Conservation (phyloP, 805 yeast species). For the Ogataea philodendri region DNA sequence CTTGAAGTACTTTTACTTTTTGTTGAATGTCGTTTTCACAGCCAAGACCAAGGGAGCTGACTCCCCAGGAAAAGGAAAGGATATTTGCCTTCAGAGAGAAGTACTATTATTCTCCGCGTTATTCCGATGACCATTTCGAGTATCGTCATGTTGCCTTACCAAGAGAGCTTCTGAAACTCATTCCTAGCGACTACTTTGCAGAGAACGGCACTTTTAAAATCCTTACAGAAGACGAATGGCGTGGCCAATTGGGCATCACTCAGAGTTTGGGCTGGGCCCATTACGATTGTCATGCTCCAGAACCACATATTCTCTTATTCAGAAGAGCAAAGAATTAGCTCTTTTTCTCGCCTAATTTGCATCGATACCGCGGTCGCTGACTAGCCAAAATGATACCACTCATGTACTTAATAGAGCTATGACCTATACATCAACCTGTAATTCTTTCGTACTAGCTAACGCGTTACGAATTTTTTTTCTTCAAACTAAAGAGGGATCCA, state of each 20-base stretch:
- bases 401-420: conserved; percentile 10
- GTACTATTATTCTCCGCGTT: conserved; percentile 91
- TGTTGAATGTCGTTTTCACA: conserved; percentile 33
- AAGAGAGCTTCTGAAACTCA: conserved; percentile 88
- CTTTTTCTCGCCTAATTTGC: conserved; percentile 5
- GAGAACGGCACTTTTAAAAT: conserved; percentile 93
- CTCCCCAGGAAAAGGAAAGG: conserved; percentile 81
- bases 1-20: background rate
- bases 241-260: conserved; percentile 89
- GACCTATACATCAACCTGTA: conserved; percentile 2
- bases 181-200: conserved; percentile 91
- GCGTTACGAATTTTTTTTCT: conserved; percentile 11
- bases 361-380: conserved; percentile 6
- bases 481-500: conserved; percentile 3
- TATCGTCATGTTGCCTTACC: conserved; percentile 97
- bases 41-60: conserved; percentile 62
- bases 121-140: conserved; percentile 88
- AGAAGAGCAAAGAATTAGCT: conserved; percentile 50
- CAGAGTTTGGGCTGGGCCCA: conserved; percentile 98
- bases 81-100: conserved; percentile 89
- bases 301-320: conserved; percentile 92
- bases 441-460: too few species aligned
- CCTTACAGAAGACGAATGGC: conserved; percentile 94
- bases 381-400: conserved; percentile 8
- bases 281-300: conserved; percentile 97